Base-by-base conservation (phyloP, 768 basidiomycete species). In the Dioszegia crocea region DNA sequence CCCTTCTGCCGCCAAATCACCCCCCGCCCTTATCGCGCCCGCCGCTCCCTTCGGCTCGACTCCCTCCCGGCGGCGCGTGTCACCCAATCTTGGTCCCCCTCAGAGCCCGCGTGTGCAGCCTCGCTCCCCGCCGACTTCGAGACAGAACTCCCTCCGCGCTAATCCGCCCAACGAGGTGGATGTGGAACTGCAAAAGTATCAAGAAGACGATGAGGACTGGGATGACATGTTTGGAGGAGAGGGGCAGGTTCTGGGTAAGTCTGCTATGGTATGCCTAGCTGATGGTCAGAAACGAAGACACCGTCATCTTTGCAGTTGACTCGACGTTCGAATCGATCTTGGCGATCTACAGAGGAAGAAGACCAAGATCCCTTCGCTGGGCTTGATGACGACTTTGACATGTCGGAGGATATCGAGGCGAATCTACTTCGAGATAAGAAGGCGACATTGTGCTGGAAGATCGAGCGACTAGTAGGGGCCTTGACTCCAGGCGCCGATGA, bases 341-440 rank as follows among this genome's bases (percentile, higher is more conserved):
- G 91, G 90, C 78, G 88, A 54, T 86, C 86, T 9, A 90, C 90
- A 43, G 89, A 88, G 29, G 84, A 88, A 31, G 84, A 94, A 57
- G 92, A 94, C 52, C 89, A 91, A 54, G 75, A 99, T 80, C 94
- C 96, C 1, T 99, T 99, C 67, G 92, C 94, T 2, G 90, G 92
- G 88, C 93, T 94, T 59, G 91, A 96, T 68, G 92, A 93, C 80
- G 89, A 88, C 6, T 93, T 91, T 65, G 86, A 85, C 1, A 30
- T 59, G 36, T 57, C 57, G 4, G 90, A 93, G 64, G 92, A 94
- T 71, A 80, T 96, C 1, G 92, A 96, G 68, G 84, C 91, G 0
- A 94, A 94, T 66, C 81, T 98, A 19, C 85, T 90, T 61, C 84
- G 96, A 29, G 96, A 99, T 79, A 94, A 96, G 79, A 82, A 90